Conservation (phyloP, 2,329 filamentous ascomycete genomes). For the Arthrobotrys sphaeroides region DNA sequence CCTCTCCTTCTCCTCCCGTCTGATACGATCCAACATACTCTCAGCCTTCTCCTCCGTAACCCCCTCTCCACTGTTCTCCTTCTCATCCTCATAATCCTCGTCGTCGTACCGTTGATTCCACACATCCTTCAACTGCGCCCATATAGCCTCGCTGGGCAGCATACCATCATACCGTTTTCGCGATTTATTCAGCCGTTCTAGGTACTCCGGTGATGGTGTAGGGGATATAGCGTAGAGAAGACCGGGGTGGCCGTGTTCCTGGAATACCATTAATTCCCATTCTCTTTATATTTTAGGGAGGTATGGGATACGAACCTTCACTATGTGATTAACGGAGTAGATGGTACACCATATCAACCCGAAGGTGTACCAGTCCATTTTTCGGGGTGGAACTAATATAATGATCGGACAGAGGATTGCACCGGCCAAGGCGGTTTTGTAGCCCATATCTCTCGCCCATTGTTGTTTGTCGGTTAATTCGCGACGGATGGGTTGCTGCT, state of each 20-base stretch:
- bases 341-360: constrained; percentile 22
- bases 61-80: background rate
- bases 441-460: constrained; percentile 59
- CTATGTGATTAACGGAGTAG: constrained; percentile 25
- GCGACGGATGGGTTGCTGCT: background rate
- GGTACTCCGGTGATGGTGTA: background rate
- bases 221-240: constrained; percentile 27
- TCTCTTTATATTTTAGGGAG: background rate
- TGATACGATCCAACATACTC: constrained; percentile 37
- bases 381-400: constrained; percentile 69
- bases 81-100: constrained; percentile 3
- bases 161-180: constrained; percentile 22
- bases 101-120: constrained; percentile 49
- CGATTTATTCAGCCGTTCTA: constrained; percentile 11
- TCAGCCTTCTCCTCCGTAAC: constrained; percentile 10
- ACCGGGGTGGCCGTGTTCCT: constrained; percentile 51
- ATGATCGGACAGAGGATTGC: constrained; percentile 68
- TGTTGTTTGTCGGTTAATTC: constrained; percentile 38
- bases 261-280: background rate
- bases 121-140: constrained; percentile 37
- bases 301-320: constrained; percentile 6
- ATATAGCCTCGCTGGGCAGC: constrained; percentile 40
- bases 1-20: constrained; percentile 28
- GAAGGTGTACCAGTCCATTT: constrained; percentile 65
- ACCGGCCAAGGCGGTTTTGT: constrained; percentile 65